Base-by-base conservation (phyloP, 257 asterid genomes). In the Pogostemon cablin region DNA sequence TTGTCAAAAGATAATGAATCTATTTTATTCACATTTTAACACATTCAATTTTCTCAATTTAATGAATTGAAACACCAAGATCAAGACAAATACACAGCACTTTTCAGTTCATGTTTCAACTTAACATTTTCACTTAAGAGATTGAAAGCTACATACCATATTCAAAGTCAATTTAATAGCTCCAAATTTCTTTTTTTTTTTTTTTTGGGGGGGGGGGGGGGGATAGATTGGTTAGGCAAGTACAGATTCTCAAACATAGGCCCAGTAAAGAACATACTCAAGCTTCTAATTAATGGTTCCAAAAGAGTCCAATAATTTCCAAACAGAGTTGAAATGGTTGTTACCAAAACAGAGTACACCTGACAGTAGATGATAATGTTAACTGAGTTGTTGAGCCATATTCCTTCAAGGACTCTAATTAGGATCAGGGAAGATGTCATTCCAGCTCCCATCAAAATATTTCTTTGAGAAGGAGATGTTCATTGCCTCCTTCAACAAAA, bases 401-500 rank as follows among this genome's bases (percentile, higher is more conserved):
- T 20, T 25, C 32, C 32, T 25, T 25, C 32, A 25, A 25, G 32
- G 32, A 1, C 1, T 1, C 32, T 54, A 15, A 1, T 41, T 4
- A 64, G 41, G 42, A 2, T 32, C 46, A 11, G 44, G 1, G 9
- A 47, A 67, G 12, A 9, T 9, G 10, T 12, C 46, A 38, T 57
- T 56, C 10, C 11, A 25, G 48, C 15, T n/a, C 32, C 55, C 25
- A 48, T 47, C 20, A 12, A 55, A 8, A 65, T 79, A 67, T 47
- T 62, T 53, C 37, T 69, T 57, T 9, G 62, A 44, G 55, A 81
- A 75, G n/a, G 80, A 73, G 49, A 47, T 62, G 47, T 60, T 53
- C 49, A 84, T 3, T 65, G 78, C 82, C 56, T 83, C 84, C 8
- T 1, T 55, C 73, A 87, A 17, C 67, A 55, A 58, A 48, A 83